These are phyloP conservation scores for Salix dunnii DNA, from an alignment of 345 rosid genomes.

Conservation along the genomic window DNA sequence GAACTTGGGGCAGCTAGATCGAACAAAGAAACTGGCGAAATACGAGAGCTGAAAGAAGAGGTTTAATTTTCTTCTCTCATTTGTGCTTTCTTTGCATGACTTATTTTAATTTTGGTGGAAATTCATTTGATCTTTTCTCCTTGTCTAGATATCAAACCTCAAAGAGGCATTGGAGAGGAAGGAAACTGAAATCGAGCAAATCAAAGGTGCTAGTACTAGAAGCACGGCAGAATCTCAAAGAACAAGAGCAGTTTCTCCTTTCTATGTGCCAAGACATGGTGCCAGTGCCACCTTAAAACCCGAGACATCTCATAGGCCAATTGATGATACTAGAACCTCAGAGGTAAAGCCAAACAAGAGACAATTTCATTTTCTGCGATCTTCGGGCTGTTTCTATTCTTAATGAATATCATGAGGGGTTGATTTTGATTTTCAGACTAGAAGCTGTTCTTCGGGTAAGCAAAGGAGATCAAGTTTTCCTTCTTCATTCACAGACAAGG, in stretches of 20 bases:
- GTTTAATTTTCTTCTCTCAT: slow-evolving; percentile 29
- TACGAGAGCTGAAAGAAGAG: slow-evolving; percentile 90
- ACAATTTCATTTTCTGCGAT: not conserved
- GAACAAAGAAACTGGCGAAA: slow-evolving; percentile 90
- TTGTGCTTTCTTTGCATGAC: not conserved
- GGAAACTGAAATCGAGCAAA: slow-evolving; percentile 77
- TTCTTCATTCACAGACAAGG: slow-evolving; percentile 59
- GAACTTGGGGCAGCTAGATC: slow-evolving; percentile 95
- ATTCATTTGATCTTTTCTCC: not conserved
- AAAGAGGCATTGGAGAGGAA: slow-evolving; percentile 76
- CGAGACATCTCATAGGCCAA: slow-evolving; percentile 49
- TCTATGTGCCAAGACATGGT: slow-evolving; percentile 57
- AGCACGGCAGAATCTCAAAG: slow-evolving; percentile 55
- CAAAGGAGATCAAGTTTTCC: slow-evolving; percentile 79
- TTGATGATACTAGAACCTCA: slow-evolving; percentile 42
- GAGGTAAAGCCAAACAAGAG: slow-evolving; percentile 45
- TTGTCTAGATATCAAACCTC: slow-evolving; percentile 63
- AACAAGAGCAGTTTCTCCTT: slow-evolving; percentile 85
- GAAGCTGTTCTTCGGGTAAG: slow-evolving; percentile 85
- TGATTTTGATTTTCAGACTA: slow-evolving; percentile 42
- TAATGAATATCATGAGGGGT: not conserved
- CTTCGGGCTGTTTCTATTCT: not conserved
- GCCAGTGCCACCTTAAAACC: slow-evolving; percentile 38
- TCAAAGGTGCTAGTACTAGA: slow-evolving; percentile 40
- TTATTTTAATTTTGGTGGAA: not conserved